These are phyloP conservation scores for Sclerotinia glacialis DNA, from an alignment of 2,329 filamentous ascomycete genomes.

Conservation along the genomic window DNA sequence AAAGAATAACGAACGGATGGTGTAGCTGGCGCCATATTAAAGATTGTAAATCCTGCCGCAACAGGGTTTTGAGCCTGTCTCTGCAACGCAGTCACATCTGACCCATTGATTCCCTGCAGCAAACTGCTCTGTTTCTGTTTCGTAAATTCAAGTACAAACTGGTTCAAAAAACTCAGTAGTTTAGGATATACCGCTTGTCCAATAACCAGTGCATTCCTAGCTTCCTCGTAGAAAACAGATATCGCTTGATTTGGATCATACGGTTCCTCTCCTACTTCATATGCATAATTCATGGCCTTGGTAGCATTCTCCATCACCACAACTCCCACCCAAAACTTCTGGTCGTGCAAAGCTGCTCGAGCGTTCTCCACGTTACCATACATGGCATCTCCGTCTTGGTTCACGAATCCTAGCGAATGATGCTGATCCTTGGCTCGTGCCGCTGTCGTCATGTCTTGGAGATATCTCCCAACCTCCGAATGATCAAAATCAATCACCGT, in stretches of 20 bases:
- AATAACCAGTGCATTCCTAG: slow-evolving; percentile 27
- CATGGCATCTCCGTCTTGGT: slow-evolving; percentile 20
- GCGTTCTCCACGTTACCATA: slow-evolving; percentile 21
- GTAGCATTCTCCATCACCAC: slow-evolving; percentile 28
- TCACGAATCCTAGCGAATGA: slow-evolving; percentile 27
- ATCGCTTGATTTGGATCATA: slow-evolving; percentile 26
- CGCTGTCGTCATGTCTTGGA: slow-evolving; percentile 24
- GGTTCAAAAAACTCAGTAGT: slow-evolving; percentile 23
- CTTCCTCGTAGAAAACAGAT: slow-evolving; percentile 27
- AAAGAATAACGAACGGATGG: slow-evolving; percentile 16
- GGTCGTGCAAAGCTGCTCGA: slow-evolving; percentile 23
- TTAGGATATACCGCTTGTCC: slow-evolving; percentile 23
- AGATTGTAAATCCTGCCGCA: slow-evolving; percentile 21
- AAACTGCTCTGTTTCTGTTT: slow-evolving; percentile 26
- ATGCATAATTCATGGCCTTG: slow-evolving; percentile 28
- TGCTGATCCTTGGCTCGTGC: slow-evolving; percentile 19
- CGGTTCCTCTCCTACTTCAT: slow-evolving; percentile 19
- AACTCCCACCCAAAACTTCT: slow-evolving; percentile 28
- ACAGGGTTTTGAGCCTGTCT: slow-evolving; percentile 25
- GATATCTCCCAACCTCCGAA: slow-evolving; percentile 25
- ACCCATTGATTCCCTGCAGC: slow-evolving; percentile 10
- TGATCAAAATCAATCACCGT: slow-evolving; percentile 30
- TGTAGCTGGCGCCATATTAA: slow-evolving; percentile 26
- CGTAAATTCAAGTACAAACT: slow-evolving; percentile 26
- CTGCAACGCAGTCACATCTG: slow-evolving; percentile 22